These are phyloP conservation scores for Trapa bicornis DNA, from an alignment of 345 rosid species.

Conservation along the genomic window DNA sequence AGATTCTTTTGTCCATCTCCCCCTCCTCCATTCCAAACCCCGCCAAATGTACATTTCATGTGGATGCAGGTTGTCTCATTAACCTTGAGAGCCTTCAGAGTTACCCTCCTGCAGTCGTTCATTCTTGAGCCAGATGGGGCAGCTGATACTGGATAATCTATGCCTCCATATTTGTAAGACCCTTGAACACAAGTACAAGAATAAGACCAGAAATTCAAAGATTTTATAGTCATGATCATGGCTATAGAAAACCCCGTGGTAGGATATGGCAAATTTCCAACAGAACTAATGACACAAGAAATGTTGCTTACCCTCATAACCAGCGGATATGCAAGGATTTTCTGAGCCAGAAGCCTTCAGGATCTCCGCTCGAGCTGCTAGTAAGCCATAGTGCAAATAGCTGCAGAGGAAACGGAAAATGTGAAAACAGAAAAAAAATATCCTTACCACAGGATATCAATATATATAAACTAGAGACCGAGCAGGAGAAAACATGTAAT, in stretches of 20 bases:
- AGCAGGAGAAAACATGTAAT: too few species aligned
- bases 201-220: background rate
- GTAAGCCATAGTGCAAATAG: conserved; percentile 83
- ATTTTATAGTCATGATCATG: background rate
- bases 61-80: conserved; percentile 71
- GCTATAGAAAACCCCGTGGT: background rate
- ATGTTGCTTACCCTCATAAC: conserved; percentile 56
- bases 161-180: conserved; percentile 67
- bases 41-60: conserved; percentile 89
- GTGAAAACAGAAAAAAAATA: too few species aligned
- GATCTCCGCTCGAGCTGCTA: conserved; percentile 96
- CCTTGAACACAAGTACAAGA: conserved; percentile 28
- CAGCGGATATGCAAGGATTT: conserved; percentile 74
- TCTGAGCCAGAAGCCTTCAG: conserved; percentile 50
- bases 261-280: background rate
- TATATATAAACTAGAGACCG: too few species aligned
- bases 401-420: conserved; percentile 25
- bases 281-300: background rate
- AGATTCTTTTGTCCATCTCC: conserved; percentile 93
- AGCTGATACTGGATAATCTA: conserved; percentile 37
- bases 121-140: conserved; percentile 55
- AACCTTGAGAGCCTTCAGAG: conserved; percentile 66
- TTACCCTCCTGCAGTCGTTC: conserved; percentile 55
- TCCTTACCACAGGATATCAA: too few species aligned
- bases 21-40: conserved; percentile 96